Evolutionary conservation across 2,329 filamentous ascomycete genomes (phyloP).

Genomic region (Stachybotrys echinatus): DNA sequence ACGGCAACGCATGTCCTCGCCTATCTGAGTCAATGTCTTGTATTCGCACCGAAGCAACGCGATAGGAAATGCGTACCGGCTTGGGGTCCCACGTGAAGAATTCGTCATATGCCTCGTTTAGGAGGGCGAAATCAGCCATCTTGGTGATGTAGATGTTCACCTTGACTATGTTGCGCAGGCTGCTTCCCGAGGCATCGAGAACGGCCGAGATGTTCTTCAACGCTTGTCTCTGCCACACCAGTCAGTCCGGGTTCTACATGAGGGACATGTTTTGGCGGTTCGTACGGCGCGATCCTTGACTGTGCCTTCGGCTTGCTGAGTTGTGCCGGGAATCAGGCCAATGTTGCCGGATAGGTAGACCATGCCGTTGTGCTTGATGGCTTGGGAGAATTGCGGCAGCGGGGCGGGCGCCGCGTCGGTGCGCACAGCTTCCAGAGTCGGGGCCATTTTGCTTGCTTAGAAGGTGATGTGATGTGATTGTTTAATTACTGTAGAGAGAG

Average conservation of each 20-base stretch:
- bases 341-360: conserved; percentile 67
- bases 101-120: conserved; percentile 52
- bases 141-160: conserved; percentile 61
- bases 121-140: conserved; percentile 58
- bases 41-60: not conserved
- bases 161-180: conserved; percentile 58
- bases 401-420: conserved; percentile 7
- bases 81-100: conserved; percentile 39
- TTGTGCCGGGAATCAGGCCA: conserved; percentile 50
- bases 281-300: not conserved
- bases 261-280: no score
- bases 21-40: conserved; percentile 13
- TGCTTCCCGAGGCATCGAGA: conserved; percentile 55
- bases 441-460: not conserved
- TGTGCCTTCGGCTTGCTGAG: not conserved
- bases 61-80: conserved; percentile 30
- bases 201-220: conserved; percentile 55
- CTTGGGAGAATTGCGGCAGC: conserved; percentile 54
- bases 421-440: not conserved
- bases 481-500: no score
- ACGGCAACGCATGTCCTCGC: conserved; percentile 67
- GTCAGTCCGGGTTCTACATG: no score
- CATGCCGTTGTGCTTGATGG: conserved; percentile 57
- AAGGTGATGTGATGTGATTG: no score
- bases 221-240: conserved; percentile 36